Evolutionary conservation across 1,139 yeast genomes (phyloP).

Genomic region (Scheffersomyces illinoinensis): DNA sequence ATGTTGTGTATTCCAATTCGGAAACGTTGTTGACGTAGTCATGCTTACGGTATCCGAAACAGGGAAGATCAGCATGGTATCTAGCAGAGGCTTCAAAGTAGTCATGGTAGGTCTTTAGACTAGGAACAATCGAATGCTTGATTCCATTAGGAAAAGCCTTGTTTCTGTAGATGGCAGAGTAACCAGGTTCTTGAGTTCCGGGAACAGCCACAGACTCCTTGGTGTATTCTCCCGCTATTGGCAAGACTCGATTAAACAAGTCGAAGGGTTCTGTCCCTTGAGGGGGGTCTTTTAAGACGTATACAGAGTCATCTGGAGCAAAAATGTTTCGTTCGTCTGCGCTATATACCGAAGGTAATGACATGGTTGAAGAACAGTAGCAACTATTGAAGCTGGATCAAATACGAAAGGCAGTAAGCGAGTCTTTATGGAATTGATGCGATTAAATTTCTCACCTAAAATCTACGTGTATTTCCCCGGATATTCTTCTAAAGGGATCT

Average conservation of each 20-base stretch:
- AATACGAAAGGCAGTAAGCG: background rate
- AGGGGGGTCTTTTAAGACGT: background rate
- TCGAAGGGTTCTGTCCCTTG: background rate
- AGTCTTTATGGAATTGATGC: background rate
- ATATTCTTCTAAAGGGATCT: background rate
- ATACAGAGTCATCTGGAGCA: background rate
- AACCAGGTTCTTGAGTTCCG: slow-evolving; percentile 32
- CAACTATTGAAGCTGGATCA: background rate
- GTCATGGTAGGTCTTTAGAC: slow-evolving; percentile 16
- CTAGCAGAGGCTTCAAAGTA: slow-evolving; percentile 15
- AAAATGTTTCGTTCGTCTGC: background rate
- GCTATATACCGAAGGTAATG: background rate
- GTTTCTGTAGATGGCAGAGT: slow-evolving; percentile 36
- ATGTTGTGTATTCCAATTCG: slow-evolving; percentile 10
- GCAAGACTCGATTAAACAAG: slow-evolving; percentile 21
- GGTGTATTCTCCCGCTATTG: slow-evolving; percentile 9
- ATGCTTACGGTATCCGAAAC: slow-evolving; percentile 18
- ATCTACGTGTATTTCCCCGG: background rate
- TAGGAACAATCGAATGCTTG: slow-evolving; percentile 22
- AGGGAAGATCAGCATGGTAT: slow-evolving; percentile 11
- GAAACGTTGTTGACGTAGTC: slow-evolving; percentile 17
- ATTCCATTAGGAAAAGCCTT: slow-evolving; percentile 20
- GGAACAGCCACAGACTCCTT: slow-evolving; percentile 26
- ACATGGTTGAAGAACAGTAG: background rate
- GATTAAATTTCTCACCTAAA: background rate